These are phyloP conservation scores for Arthrobotrys megalospora DNA, from an alignment of 2,329 filamentous ascomycete species.

Conservation along the genomic window DNA sequence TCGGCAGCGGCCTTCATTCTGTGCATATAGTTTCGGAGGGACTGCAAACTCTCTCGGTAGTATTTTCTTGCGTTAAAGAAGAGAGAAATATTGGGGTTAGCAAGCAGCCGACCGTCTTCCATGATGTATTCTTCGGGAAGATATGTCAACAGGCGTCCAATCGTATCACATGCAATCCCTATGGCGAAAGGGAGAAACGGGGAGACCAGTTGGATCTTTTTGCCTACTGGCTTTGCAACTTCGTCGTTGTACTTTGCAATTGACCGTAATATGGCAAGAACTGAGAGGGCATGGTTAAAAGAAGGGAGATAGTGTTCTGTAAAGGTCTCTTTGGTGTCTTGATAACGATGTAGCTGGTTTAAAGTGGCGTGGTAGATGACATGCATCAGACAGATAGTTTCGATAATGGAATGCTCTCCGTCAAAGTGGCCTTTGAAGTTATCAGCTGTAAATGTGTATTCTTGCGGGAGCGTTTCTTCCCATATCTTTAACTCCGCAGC, in stretches of 20 bases:
- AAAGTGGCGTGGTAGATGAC: constrained; percentile 49
- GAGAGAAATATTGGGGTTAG: constrained; percentile 49
- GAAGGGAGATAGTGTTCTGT: constrained; percentile 47
- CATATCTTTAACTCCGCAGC: constrained; percentile 50
- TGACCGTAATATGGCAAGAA: constrained; percentile 45
- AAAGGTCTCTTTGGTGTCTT: constrained; percentile 54
- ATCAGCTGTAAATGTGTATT: constrained; percentile 51
- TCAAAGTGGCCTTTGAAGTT: constrained; percentile 61
- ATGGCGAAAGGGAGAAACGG: constrained; percentile 53
- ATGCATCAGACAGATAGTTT: constrained; percentile 59
- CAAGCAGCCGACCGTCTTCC: constrained; percentile 59
- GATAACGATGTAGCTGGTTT: constrained; percentile 58
- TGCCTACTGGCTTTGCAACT: constrained; percentile 53
- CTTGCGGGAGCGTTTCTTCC: constrained; percentile 53
- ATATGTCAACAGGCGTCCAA: constrained; percentile 59
- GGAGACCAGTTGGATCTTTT: constrained; percentile 54
- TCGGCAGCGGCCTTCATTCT: constrained; percentile 55
- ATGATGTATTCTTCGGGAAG: constrained; percentile 58
- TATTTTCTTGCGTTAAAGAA: constrained; percentile 59
- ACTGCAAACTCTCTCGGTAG: constrained; percentile 58
- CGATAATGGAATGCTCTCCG: constrained; percentile 54
- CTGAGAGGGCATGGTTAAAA: constrained; percentile 54
- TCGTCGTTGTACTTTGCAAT: constrained; percentile 58
- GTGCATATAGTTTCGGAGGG: constrained; percentile 54
- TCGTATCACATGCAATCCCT: constrained; percentile 58